These are phyloP conservation scores for Fragilaria crotonensis DNA, from an alignment of 108 stramenopile genomes.

Conservation along the genomic window DNA sequence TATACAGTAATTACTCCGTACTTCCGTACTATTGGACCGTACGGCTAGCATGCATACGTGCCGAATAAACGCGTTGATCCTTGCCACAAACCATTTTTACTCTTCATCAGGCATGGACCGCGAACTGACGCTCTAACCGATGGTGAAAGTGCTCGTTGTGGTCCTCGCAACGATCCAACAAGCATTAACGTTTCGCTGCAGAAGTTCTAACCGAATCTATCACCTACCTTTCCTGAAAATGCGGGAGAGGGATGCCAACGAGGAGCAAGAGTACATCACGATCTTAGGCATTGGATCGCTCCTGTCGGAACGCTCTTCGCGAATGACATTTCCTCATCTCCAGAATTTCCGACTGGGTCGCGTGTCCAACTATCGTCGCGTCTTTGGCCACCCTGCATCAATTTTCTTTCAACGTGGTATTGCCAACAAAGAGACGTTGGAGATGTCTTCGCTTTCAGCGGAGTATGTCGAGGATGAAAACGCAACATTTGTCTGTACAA, in stretches of 20 bases:
- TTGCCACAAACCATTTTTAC: no score
- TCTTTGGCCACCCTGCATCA: conserved; percentile 76
- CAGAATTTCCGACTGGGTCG: conserved; percentile 69
- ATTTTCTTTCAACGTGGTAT: conserved; percentile 77
- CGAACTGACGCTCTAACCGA: no score
- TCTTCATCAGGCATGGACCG: no score
- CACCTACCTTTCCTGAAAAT: background rate
- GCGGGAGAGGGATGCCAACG: background rate
- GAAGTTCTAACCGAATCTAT: background rate
- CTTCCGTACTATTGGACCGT: no score
- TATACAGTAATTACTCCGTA: no score
- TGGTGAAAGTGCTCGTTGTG: no score
- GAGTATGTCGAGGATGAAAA: conserved; percentile 39
- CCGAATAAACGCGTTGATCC: no score
- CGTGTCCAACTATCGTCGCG: conserved; percentile 66
- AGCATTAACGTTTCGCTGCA: background rate
- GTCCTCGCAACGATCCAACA: no score
- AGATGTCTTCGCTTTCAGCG: conserved; percentile 62
- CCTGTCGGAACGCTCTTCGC: conserved; percentile 49
- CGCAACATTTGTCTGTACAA: conserved; percentile 52
- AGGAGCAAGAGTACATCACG: conserved; percentile 31
- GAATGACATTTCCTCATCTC: conserved; percentile 70
- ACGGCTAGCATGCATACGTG: no score
- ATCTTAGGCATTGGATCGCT: conserved; percentile 81
- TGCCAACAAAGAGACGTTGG: conserved; percentile 61